Evolutionary conservation across 2,329 filamentous ascomycete species (phyloP), one percentile per base, ranked within the genome.

Genomic region (Xylaria multiplex): DNA sequence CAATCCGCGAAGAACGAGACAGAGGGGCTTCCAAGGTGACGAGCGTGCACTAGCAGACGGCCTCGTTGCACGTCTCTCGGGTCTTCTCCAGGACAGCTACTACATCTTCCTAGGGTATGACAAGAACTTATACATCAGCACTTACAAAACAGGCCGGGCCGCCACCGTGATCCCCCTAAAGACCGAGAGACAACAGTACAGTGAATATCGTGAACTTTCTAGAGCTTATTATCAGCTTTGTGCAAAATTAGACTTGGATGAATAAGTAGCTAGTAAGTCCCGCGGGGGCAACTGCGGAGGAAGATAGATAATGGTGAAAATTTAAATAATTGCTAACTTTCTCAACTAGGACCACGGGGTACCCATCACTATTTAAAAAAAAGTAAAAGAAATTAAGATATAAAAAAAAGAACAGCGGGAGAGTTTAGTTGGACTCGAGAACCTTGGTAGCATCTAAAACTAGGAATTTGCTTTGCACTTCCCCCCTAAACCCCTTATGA

Each of bases 61-160:
- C 1, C 6, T 69, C 0, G 68, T 69, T 0, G 68, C 65, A 6
- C 62, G 68, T 0, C 6, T 69, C 2, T 46, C 59, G 2, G 46
- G 62, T 2, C 54, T 35, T 0, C 32, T 45, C 9, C 19, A 8
- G 2, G 35, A 55, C 14, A 56, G 52, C 4, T 0, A 27, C 14
- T 69, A 49, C 37, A 16, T 68, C 35, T 69, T 68, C 30, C 68
- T 69, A 1, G 61, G 65, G 0, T 11, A 22, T 4, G 19, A 60
- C 11, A 42, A 42, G n/a, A 1, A 8, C 22, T 22, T 67, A 1
- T 66, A 56, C 7, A 13, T 43, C 8, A n/a, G 48, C 6, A 1
- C 6, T 1, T n/a, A 67, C 9, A 1, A 32, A 0, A 16, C 52
- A 2, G 65, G 62, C 11, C 6, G 42, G 1, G 55, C 22, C 4